These are phyloP conservation scores for Heliocybe sulcata DNA, from an alignment of 1,284 basidiomycete species.

Conservation along the genomic window DNA sequence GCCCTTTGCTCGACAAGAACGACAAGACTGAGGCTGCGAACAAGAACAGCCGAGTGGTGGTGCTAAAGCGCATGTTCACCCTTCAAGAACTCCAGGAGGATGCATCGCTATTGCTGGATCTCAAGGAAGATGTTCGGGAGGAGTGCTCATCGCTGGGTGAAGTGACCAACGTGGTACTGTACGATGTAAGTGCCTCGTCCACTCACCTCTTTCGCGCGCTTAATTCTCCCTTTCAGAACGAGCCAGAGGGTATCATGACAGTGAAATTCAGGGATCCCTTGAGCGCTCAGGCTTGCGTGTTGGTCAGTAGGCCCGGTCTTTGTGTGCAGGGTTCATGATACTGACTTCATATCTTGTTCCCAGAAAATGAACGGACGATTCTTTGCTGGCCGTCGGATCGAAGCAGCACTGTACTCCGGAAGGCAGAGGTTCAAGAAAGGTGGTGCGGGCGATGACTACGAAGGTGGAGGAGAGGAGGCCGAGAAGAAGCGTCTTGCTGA, in stretches of 20 bases:
- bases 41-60: conserved; percentile 75
- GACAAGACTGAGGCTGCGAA: conserved; percentile 38
- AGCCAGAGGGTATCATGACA: conserved; percentile 92
- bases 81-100: conserved; percentile 85
- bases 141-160: conserved; percentile 90
- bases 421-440: conserved; percentile 78
- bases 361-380: conserved; percentile 96
- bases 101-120: conserved; percentile 79
- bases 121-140: conserved; percentile 94
- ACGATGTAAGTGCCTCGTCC: conserved; percentile 66
- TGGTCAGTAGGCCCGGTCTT: conserved; percentile 49
- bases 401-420: conserved; percentile 77
- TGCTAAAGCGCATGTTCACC: conserved; percentile 94
- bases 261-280: conserved; percentile 89
- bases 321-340: too few relatives aligned
- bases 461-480: conserved; percentile 58
- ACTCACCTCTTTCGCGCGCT: conserved; percentile 2
- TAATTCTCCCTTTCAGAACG: conserved; percentile 50
- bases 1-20: conserved; percentile 52
- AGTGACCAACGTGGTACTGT: conserved; percentile 94
- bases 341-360: not conserved
- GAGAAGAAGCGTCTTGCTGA: conserved; percentile 83
- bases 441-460: conserved; percentile 50
- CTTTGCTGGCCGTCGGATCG: conserved; percentile 81
- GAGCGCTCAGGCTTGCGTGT: conserved; percentile 84